These are phyloP conservation scores for Megacollybia marginata DNA, from an alignment of 768 basidiomycete genomes.

Conservation along the genomic window DNA sequence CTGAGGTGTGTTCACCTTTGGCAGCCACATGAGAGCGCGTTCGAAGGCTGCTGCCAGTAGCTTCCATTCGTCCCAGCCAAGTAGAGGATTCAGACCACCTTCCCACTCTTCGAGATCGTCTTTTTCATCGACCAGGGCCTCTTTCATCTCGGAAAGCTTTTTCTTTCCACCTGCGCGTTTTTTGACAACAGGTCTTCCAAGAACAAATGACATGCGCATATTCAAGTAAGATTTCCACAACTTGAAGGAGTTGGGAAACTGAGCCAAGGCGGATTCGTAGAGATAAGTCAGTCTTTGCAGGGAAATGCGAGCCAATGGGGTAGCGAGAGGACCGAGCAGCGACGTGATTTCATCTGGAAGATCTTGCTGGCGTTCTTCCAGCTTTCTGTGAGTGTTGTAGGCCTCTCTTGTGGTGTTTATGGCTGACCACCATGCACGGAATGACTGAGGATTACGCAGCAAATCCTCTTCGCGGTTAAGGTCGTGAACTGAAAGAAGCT, in stretches of 20 bases:
- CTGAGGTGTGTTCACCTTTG: conserved; percentile 50
- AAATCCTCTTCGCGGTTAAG: conserved; percentile 91
- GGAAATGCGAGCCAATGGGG: conserved; percentile 62
- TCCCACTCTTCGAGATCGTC: conserved; percentile 83
- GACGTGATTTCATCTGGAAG: conserved; percentile 41
- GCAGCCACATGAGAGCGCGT: conserved; percentile 90
- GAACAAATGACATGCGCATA: conserved; percentile 77
- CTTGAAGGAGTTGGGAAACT: conserved; percentile 90
- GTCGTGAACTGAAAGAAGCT: conserved; percentile 69
- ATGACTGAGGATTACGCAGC: conserved; percentile 82
- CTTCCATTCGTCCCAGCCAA: conserved; percentile 98
- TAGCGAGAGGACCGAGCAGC: conserved; percentile 75
- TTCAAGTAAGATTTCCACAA: conserved; percentile 91
- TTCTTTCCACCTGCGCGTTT: conserved; percentile 83
- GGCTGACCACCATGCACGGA: conserved; percentile 89
- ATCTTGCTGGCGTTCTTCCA: conserved; percentile 37
- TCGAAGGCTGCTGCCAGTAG: conserved; percentile 83
- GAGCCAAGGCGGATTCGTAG: conserved; percentile 85
- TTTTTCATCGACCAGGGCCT: conserved; percentile 79
- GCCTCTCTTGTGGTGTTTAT: conserved; percentile 70
- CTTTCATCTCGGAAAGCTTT: conserved; percentile 88
- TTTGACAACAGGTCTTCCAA: conserved; percentile 66
- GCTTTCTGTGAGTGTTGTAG: conserved; percentile 47
- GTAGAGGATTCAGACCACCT: conserved; percentile 73
- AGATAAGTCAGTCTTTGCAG: conserved; percentile 83